Evolutionary conservation across 2,329 filamentous ascomycete species (phyloP).

Genomic region (Penicillium griseofulvum): DNA sequence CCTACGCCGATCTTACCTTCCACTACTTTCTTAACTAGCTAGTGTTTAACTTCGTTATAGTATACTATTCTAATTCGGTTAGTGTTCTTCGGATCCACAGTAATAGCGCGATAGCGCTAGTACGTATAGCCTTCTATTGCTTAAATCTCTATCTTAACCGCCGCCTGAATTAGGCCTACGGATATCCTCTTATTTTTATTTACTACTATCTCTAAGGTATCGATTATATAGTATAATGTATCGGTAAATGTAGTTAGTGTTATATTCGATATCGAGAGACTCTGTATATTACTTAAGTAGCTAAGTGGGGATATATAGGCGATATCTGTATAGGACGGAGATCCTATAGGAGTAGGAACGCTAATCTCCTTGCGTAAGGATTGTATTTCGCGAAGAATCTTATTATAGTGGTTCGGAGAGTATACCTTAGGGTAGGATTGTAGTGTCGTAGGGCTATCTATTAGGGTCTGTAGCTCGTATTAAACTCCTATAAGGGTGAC

Average conservation of each 20-base stretch:
- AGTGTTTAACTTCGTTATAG: background rate
- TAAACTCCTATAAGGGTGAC: too few relatives aligned
- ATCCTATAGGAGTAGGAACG: background rate
- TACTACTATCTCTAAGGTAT: conserved; percentile 12
- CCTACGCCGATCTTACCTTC: background rate
- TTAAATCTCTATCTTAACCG: conserved; percentile 5
- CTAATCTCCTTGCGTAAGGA: background rate
- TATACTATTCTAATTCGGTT: conserved; percentile 5
- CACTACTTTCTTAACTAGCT: conserved; percentile 1
- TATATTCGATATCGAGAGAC: conserved; percentile 13
- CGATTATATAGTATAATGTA: conserved; percentile 14
- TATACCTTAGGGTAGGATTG: conserved; percentile 12
- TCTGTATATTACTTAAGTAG: conserved; percentile 21
- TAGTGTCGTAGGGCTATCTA: too few relatives aligned
- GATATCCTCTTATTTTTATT: conserved; percentile 4
- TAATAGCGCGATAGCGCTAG: conserved; percentile 1
- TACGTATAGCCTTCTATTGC: conserved; percentile 2
- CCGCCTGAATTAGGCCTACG: background rate
- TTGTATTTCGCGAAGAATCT: conserved; percentile 15
- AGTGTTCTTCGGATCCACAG: background rate
- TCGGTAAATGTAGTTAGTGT: conserved; percentile 18
- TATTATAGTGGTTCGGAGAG: conserved; percentile 15
- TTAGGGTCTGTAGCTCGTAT: too few relatives aligned
- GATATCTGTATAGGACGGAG: background rate
- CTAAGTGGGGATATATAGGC: conserved; percentile 13